These are phyloP conservation scores for Macrolepiota dolichaula DNA, from an alignment of 768 basidiomycete genomes.

Conservation along the genomic window DNA sequence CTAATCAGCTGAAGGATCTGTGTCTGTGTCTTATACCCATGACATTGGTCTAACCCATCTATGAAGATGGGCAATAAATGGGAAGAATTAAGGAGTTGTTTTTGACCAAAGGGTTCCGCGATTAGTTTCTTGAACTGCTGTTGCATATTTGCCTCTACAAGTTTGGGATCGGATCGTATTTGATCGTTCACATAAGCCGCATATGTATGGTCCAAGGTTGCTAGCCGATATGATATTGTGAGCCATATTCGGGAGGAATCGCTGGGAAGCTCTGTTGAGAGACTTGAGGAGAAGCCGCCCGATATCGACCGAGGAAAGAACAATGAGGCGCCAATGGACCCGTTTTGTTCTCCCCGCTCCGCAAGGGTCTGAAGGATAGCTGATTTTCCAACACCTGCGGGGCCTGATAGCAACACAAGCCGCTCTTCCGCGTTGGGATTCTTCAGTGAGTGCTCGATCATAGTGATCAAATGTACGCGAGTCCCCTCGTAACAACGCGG, in stretches of 20 bases:
- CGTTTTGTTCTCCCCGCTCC: not conserved
- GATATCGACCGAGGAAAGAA: not conserved
- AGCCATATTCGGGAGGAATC: not conserved
- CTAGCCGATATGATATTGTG: not conserved
- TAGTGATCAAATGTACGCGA: not conserved
- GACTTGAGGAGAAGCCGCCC: not conserved
- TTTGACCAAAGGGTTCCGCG: not conserved
- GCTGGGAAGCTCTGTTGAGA: too few species aligned
- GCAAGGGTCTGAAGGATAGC: constrained; percentile 8
- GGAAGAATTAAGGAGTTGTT: too few species aligned
- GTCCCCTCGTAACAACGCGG: not conserved
- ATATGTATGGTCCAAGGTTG: not conserved
- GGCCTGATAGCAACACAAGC: not conserved
- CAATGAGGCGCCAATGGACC: constrained; percentile 1
- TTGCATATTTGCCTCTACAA: not conserved
- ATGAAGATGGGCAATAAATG: not conserved
- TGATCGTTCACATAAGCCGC: not conserved
- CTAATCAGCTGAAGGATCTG: not conserved
- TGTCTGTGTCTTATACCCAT: not conserved
- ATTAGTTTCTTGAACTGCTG: not conserved
- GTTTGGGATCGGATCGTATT: not conserved
- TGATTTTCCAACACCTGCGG: constrained; percentile 10
- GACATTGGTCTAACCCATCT: not conserved
- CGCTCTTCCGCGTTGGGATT: not conserved
- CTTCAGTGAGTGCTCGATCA: not conserved